Evolutionary conservation across 2,329 filamentous ascomycete genomes (phyloP).

Genomic region (Pseudogymnoascus verrucosus): DNA sequence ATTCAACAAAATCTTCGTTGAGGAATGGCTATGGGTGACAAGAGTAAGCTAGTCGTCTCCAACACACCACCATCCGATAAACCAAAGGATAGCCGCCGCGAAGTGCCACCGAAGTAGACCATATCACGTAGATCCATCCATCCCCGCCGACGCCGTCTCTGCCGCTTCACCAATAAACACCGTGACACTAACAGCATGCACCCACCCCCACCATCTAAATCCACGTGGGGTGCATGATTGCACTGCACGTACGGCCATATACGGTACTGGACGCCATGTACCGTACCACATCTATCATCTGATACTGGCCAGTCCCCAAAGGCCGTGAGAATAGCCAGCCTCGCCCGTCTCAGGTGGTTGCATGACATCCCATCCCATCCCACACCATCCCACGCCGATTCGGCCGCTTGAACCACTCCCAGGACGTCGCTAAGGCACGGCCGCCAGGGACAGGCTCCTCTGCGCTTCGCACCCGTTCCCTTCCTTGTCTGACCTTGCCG

Average conservation of each 20-base stretch:
- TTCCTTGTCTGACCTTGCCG: conserved; percentile 4
- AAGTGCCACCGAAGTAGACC: background rate
- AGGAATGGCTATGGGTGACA: background rate
- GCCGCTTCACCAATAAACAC: background rate
- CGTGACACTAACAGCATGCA: conserved; percentile 1
- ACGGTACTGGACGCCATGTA: background rate
- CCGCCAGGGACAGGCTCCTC: background rate
- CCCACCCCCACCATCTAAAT: conserved; percentile 2
- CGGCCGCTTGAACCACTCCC: conserved; percentile 1
- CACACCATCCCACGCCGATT: background rate
- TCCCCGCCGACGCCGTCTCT: background rate
- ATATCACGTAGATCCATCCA: background rate
- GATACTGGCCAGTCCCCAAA: background rate
- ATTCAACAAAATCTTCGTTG: background rate
- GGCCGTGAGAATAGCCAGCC: background rate
- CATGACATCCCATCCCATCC: background rate
- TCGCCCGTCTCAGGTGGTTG: background rate
- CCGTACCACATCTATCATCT: background rate
- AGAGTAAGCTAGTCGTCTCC: background rate
- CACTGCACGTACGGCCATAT: background rate
- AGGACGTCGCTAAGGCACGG: background rate
- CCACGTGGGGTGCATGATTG: conserved; percentile 5
- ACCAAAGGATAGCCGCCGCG: background rate
- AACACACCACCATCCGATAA: background rate
- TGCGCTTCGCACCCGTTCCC: background rate